These are phyloP conservation scores for Rosa hybrid DNA, from an alignment of 331 rosid species.

Conservation along the genomic window DNA sequence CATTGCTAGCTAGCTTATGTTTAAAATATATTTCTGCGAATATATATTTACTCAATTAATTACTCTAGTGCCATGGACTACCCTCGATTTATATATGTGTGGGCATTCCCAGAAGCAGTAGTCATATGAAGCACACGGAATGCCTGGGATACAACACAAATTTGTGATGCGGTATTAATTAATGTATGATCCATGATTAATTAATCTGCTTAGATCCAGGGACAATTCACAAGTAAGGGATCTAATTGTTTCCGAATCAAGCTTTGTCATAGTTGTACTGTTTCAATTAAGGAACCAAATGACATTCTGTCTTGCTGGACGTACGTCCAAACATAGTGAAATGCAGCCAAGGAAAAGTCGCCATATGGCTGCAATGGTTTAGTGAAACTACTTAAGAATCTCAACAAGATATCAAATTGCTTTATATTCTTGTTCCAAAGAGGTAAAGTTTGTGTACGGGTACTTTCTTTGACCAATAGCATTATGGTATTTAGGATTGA, in stretches of 20 bases:
- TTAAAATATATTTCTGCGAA: not conserved
- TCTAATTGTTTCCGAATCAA: not conserved
- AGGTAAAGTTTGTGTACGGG: too few relatives aligned
- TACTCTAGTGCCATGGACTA: not conserved
- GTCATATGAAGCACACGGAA: not conserved
- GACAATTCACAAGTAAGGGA: not conserved
- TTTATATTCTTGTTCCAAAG: not conserved
- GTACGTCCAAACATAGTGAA: not conserved
- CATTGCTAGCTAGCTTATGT: constrained; percentile 16
- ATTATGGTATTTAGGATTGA: too few relatives aligned
- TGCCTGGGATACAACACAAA: not conserved
- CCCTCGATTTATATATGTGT: not conserved
- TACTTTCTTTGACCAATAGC: too few relatives aligned
- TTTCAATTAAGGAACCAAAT: not conserved
- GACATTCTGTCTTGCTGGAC: not conserved
- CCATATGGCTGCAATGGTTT: not conserved
- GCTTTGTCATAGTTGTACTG: not conserved
- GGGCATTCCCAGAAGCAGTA: not conserved
- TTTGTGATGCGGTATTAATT: not conserved
- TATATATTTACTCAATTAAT: not conserved
- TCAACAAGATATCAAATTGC: too few relatives aligned
- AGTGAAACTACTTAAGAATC: not conserved
- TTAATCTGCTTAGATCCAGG: not conserved
- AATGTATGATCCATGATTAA: not conserved
- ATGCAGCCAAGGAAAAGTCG: not conserved